These are phyloP conservation scores for Erysimum cheiri DNA, from an alignment of 441 rosid genomes.

Conservation along the genomic window DNA sequence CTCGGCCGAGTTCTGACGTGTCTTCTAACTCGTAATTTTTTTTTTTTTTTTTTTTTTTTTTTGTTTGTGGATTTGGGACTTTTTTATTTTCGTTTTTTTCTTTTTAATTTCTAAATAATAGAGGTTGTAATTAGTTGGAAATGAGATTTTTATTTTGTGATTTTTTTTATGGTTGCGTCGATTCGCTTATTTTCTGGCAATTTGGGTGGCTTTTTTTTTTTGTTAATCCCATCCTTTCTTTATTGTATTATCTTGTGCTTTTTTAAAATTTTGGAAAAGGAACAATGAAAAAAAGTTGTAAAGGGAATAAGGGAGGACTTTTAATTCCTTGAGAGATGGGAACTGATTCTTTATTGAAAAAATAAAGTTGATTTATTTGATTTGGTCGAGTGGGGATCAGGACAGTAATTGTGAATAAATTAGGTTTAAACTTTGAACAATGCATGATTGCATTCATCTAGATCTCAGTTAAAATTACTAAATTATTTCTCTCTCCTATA, in stretches of 20 bases:
- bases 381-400: not conserved
- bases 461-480: too few relatives aligned
- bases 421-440: too few relatives aligned
- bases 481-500: too few relatives aligned
- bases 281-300: constrained; percentile 27
- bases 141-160: constrained; percentile 21
- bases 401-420: too few relatives aligned
- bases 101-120: constrained; percentile 27
- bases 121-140: constrained; percentile 42
- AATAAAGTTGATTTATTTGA: constrained; percentile 7
- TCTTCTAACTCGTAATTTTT: constrained; percentile 8
- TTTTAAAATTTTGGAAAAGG: not conserved
- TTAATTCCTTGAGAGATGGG: constrained; percentile 27
- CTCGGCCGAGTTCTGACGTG: constrained; percentile 57
- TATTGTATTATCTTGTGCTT: constrained; percentile 30
- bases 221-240: constrained; percentile 22
- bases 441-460: too few relatives aligned
- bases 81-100: not conserved
- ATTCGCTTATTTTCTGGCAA: constrained; percentile 33
- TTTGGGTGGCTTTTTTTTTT: constrained; percentile 26
- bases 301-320: not conserved
- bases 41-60: not conserved
- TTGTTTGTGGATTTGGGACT: constrained; percentile 20
- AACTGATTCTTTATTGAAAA: constrained; percentile 27
- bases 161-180: constrained; percentile 2